phyloP scores from a whole-genome alignment of 306 rosid species.

The Alnus glutinosa region DNA sequence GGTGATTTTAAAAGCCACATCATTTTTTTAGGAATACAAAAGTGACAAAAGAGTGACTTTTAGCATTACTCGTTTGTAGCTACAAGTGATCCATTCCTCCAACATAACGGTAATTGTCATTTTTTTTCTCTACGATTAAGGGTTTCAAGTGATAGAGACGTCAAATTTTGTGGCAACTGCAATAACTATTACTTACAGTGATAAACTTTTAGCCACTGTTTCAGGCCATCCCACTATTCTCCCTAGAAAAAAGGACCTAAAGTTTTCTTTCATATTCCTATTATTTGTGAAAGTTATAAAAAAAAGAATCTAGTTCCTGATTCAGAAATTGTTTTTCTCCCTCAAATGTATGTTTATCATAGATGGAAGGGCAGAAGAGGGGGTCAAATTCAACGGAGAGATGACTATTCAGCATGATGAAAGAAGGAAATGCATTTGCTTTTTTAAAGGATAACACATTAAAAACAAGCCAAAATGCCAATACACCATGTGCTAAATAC shows the following conservation, averaged over 20 bases:
- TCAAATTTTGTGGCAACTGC: not conserved
- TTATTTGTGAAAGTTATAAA: not conserved
- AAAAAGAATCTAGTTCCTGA: not conserved
- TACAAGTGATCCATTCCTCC: not conserved
- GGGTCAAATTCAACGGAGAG: not conserved
- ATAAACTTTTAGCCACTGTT: not conserved
- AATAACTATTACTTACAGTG: not conserved
- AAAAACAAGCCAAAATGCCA: constrained; percentile 2
- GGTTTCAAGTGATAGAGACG: not conserved
- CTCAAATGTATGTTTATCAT: not conserved
- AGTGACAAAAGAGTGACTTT: no score
- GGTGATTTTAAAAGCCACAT: no score
- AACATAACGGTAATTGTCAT: no score
- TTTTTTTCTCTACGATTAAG: no score
- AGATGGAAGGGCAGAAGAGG: not conserved
- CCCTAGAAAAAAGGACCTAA: not conserved
- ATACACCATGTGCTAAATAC: constrained; percentile 14
- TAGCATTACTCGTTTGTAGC: no score
- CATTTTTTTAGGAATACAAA: no score
- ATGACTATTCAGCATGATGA: constrained; percentile 10
- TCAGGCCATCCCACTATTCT: not conserved
- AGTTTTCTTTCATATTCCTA: not conserved
- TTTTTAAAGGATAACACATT: constrained; percentile 6
- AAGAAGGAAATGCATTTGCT: not conserved
- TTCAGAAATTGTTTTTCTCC: not conserved